Evolutionary conservation across 1,139 yeast genomes (phyloP).

Genomic region (Yamadazyma dendronema): DNA sequence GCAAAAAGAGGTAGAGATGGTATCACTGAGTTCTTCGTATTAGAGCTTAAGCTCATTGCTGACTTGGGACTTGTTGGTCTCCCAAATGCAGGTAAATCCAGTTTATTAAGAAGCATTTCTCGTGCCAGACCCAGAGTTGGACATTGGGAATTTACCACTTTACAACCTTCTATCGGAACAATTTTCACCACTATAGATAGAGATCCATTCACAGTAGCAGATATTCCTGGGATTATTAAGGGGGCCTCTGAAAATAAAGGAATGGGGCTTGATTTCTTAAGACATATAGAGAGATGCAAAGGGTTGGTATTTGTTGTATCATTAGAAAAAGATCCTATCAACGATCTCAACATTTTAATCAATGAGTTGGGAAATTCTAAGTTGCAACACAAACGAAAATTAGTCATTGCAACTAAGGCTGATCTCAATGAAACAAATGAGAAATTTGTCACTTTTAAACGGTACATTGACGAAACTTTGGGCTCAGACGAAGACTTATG

Average conservation of each 20-base stretch:
- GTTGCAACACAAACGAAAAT: constrained; percentile 54
- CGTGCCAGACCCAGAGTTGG: constrained; percentile 90
- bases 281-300: constrained; percentile 89
- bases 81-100: constrained; percentile 96
- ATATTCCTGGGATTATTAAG: constrained; percentile 90
- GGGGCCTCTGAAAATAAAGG: constrained; percentile 88
- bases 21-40: constrained; percentile 61
- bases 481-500: constrained; percentile 36
- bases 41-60: constrained; percentile 85
- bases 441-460: constrained; percentile 41
- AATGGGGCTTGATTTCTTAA: constrained; percentile 87
- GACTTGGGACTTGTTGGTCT: constrained; percentile 92
- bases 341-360: constrained; percentile 59
- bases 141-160: constrained; percentile 95
- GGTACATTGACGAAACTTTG: constrained; percentile 34
- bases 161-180: constrained; percentile 91
- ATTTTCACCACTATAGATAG: constrained; percentile 65
- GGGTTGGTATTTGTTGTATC: constrained; percentile 87
- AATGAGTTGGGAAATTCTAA: constrained; percentile 70
- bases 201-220: constrained; percentile 88
- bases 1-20: constrained; percentile 78
- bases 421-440: constrained; percentile 58
- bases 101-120: constrained; percentile 83
- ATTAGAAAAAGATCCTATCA: constrained; percentile 64
- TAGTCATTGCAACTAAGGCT: constrained; percentile 90